A percentile compares a stretch with the other conserved stretches of the same genome.
Conservation (phyloP, 495 filamentous ascomycete species). For the Aspergillus saccharolyticus region DNA sequence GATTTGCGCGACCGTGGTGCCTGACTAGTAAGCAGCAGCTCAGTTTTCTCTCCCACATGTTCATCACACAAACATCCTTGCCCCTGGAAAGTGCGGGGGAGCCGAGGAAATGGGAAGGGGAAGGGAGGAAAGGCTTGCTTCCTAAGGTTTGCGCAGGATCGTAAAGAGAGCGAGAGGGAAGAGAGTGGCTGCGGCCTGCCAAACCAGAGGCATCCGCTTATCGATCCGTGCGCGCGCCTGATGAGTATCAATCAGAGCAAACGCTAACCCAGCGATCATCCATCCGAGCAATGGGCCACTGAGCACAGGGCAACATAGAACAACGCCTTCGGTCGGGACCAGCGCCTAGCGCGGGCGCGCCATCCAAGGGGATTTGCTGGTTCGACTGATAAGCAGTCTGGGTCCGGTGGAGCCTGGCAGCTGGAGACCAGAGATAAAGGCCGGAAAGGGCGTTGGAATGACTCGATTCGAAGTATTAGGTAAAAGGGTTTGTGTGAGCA, state of each 20-base stretch:
- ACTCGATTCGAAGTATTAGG: constrained; percentile 13
- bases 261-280: not conserved
- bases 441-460: constrained; percentile 3
- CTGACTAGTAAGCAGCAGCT: constrained; percentile 3
- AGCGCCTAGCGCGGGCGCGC: constrained; percentile 26
- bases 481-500: constrained; percentile 2
- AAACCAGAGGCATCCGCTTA: not conserved
- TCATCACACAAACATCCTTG: constrained; percentile 5
- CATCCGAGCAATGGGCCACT: not conserved
- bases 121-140: not conserved
- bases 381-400: constrained; percentile 17
- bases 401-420: constrained; percentile 9
- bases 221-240: constrained; percentile 1
- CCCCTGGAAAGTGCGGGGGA: constrained; percentile 1
- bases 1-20: constrained; percentile 6
- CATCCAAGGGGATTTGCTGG: constrained; percentile 12
- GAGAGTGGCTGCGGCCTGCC: not conserved
- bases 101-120: not conserved
- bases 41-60: not conserved
- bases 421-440: constrained; percentile 17
- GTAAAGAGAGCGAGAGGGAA: not conserved
- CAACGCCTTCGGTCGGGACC: constrained; percentile 11
- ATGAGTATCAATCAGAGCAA: not conserved
- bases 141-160: not conserved
- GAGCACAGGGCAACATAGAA: constrained; percentile 5